Base-by-base conservation (phyloP, 2,329 filamentous ascomycete genomes). In the Bimuria novae-zelandiae region DNA sequence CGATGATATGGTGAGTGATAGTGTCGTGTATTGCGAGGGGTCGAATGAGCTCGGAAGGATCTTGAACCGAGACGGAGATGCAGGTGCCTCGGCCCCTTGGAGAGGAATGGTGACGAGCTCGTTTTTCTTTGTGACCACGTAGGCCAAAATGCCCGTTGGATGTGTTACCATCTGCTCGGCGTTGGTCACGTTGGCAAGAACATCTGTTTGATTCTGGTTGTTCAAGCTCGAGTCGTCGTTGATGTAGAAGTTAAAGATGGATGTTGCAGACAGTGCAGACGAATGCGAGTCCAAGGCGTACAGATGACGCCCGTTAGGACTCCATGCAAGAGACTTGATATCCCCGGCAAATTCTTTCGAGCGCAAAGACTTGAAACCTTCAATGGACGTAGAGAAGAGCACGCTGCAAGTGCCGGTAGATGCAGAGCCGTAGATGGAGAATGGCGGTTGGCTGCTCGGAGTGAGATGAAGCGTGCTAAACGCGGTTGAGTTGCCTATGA, bases 241-340 rank as follows among this genome's bases (percentile, higher is more conserved):
- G 14, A 67, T 65, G 51, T 46, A 56, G 52, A 58, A 67, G 49
- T 65, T 67, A 16, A 60, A 53, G 11, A 65, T 60, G 3, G 56
- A 62, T 2, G 56, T 60, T n/a, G 50, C 44, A 11, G 55, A 36
- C 3, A 51, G 42, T 1, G 45, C 14, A 3, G 57, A 62, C 12
- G 56, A 23, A 22, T 55, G 55, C 8, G 55, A 64, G 49, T 65
- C 54, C 1, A 67, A 48, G 10, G 62, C 64, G 21, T 62, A 58
- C 14, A 67, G 32, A 27, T 62, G 63, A 8, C 47, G 55, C 17
- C 61, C 62, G n/a, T 48, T 55, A 2, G 64, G 56, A 23, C 55
- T 59, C 55, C 55, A 67, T 4, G 62, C 62, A 3, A 67, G 51
- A 17, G 61, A 65, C 23, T 57, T 56, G 11, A 67, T 55, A 30